Conservation (phyloP, 2,329 filamentous ascomycete genomes). For the Fusarium pseudoanthophilum region DNA sequence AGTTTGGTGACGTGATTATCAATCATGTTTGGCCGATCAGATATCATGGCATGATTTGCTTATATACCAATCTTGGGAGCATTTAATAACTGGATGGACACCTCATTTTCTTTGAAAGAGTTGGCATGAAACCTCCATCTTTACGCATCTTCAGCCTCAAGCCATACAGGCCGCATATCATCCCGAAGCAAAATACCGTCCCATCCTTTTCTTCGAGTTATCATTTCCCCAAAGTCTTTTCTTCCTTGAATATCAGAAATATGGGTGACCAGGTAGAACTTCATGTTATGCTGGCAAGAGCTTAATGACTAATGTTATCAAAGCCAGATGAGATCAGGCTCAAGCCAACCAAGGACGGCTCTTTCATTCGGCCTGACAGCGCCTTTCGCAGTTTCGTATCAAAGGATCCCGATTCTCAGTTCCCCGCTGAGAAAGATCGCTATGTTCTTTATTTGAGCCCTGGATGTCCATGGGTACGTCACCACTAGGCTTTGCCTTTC, state of each 20-base stretch:
- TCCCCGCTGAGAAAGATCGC: conserved; percentile 67
- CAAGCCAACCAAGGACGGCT: conserved; percentile 52
- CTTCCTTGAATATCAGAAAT: fast-evolving
- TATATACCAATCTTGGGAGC: fast-evolving
- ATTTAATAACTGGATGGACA: fast-evolving
- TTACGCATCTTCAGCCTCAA: no score
- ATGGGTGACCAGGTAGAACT: conserved; percentile 8
- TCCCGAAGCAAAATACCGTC: fast-evolving
- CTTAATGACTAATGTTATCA: fast-evolving
- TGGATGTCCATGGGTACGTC: conserved; percentile 70
- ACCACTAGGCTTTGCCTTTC: fast-evolving
- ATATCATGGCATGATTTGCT: neutral
- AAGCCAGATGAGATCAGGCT: conserved; percentile 13
- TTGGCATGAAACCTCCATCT: neutral
- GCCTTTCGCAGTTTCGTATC: conserved; percentile 67
- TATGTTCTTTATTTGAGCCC: conserved; percentile 71
- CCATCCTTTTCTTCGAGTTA: no score
- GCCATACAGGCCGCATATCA: no score
- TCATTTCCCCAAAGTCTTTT: fast-evolving
- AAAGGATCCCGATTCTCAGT: conserved; percentile 59
- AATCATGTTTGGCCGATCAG: neutral
- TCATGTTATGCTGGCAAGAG: fast-evolving
- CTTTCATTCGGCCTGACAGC: conserved; percentile 63
- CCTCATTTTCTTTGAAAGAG: no score
- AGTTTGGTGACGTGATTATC: conserved; percentile 5